Evolutionary conservation across 2,329 filamentous ascomycete genomes (phyloP), one percentile per base, ranked within the genome.

Genomic region (Diaporthe citrichinensis): DNA sequence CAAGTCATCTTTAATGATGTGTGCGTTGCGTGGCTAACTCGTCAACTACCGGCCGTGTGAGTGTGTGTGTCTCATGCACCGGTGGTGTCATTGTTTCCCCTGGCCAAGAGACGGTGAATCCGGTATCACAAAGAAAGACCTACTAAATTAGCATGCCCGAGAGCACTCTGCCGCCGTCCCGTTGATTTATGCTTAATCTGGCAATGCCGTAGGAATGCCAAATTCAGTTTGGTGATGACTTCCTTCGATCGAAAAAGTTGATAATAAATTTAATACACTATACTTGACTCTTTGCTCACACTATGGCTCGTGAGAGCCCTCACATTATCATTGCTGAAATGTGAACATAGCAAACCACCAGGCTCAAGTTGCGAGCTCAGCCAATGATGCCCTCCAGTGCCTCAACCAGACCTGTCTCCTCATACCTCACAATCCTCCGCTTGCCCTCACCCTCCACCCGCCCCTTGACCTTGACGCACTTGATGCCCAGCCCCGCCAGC

Each of bases 381-480:
- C 62, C 76, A 23, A 77, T 73, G 28, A 77, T 77, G 31, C 55
- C 65, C 71, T 77, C 76, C 57, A 98, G 84, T 1, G 94, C 94
- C 82, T 95, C 93, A 4, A 89, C 87, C 77, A 98, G 83, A 0
- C 92, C 95, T 72, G 89, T 92, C 73, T 92, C 89, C 83, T 98
- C 96, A 83, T 98, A 98, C 75, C 90, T 84, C 84, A 92, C 87
- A 10, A 88, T 88, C 59, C 88, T 88, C 36, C 80, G 83, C 39
- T 83, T 82, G 12, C 84, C 86, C 65, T 87, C 84, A 44, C 83
- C 82, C 15, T 87, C 86, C 76, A 88, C 91, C 49, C 93, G 89
- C 2, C 95, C 95, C 81, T 97, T 96, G 0, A 98, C 86, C 73
- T 92, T 89, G 20, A 97, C 90, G 23, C 92, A 92, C 80, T 95